A percentile compares a stretch with the other conserved stretches of the same genome.
phyloP scores from a whole-genome alignment of 23 red algal genomes.

The Gracilaria vermiculophylla region DNA sequence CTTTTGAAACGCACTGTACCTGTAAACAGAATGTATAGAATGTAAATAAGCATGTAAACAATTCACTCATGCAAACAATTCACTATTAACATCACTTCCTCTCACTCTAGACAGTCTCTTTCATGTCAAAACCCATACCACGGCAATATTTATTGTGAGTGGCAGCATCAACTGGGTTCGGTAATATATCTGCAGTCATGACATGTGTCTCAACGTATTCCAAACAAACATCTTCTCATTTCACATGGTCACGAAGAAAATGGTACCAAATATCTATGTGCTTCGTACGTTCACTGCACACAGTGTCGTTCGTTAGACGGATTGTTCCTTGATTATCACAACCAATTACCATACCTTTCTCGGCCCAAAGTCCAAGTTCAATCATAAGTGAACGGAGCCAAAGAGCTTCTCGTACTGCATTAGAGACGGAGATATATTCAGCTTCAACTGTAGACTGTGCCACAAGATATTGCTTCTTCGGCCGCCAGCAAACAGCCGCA shows the following conservation, averaged over 20 bases:
- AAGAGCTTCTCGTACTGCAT: conserved; percentile 34
- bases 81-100: too few species aligned
- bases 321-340: conserved; percentile 10
- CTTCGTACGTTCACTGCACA: conserved; percentile 27
- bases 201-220: neutral
- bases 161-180: too few species aligned
- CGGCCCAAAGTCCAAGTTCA: too few species aligned
- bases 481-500: neutral
- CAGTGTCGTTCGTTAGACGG: neutral
- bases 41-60: too few species aligned
- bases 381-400: neutral
- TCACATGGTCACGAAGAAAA: conserved; percentile 20
- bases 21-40: too few species aligned
- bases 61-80: too few species aligned
- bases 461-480: conserved; percentile 31
- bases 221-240: neutral
- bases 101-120: too few species aligned
- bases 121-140: too few species aligned
- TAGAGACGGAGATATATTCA: conserved; percentile 8
- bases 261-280: conserved; percentile 37
- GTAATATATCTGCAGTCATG: conserved; percentile 21
- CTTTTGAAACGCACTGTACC: too few species aligned
- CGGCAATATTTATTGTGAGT: too few species aligned
- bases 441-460: conserved; percentile 35
- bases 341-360: too few species aligned